These are phyloP conservation scores for Amylostereum areolatum DNA, from an alignment of 1,284 basidiomycete genomes.

Conservation along the genomic window DNA sequence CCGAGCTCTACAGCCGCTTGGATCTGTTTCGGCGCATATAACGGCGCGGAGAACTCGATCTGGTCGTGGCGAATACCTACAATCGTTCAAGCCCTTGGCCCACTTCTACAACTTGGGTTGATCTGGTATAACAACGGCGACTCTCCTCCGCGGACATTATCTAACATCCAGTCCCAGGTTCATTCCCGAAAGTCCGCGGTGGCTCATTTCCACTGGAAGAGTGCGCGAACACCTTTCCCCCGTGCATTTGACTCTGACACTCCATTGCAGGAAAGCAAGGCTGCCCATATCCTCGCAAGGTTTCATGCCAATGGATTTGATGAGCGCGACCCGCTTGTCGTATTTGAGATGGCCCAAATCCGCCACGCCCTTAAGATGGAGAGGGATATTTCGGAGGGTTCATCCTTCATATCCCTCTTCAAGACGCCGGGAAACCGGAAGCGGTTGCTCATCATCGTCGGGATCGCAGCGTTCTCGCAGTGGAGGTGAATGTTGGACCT, in stretches of 20 bases:
- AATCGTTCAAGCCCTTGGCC: slow-evolving; percentile 60
- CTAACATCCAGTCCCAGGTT: slow-evolving; percentile 32
- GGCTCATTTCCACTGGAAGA: slow-evolving; percentile 54
- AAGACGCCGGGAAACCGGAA: slow-evolving; percentile 53
- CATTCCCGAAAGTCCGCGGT: slow-evolving; percentile 67
- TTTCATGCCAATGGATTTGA: slow-evolving; percentile 55
- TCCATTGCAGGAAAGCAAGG: slow-evolving; percentile 39
- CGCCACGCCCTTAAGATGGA: slow-evolving; percentile 57
- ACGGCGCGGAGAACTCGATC: slow-evolving; percentile 34
- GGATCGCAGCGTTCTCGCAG: slow-evolving; percentile 55
- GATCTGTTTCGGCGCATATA: slow-evolving; percentile 51
- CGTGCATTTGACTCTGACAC: neutral
- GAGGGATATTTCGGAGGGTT: slow-evolving; percentile 40
- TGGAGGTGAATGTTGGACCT: slow-evolving; percentile 42
- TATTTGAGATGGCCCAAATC: slow-evolving; percentile 58
- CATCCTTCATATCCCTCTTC: slow-evolving; percentile 46
- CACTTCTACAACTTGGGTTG: slow-evolving; percentile 50
- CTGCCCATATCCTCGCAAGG: slow-evolving; percentile 48
- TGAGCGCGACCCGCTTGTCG: slow-evolving; percentile 47
- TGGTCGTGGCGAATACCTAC: slow-evolving; percentile 71
- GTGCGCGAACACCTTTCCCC: slow-evolving; percentile 26
- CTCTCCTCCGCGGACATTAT: neutral
- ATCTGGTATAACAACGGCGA: slow-evolving; percentile 34
- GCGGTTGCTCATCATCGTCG: slow-evolving; percentile 52
- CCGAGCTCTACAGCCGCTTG: slow-evolving; percentile 30